Evolutionary conservation across 2,329 filamentous ascomycete genomes (phyloP).

Genomic region (Magnaporthiopsis incrustans): DNA sequence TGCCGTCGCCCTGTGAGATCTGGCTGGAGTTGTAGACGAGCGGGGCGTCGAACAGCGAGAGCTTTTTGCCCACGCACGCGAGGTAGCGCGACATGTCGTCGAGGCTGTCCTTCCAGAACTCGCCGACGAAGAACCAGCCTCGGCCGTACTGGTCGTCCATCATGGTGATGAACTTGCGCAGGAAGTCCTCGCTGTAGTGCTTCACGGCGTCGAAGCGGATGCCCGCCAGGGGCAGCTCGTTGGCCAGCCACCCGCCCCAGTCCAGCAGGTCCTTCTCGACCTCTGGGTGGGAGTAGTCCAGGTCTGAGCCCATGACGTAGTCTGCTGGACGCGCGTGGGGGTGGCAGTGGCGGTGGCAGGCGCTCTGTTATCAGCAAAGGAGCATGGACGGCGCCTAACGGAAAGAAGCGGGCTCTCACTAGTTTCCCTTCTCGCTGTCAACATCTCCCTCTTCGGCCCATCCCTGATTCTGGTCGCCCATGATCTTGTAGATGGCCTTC

Average conservation of each 20-base stretch:
- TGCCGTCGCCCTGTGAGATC: conserved; percentile 45
- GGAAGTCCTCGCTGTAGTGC: conserved; percentile 62
- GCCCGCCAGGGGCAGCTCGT: conserved; percentile 52
- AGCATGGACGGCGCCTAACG: conserved; percentile 42
- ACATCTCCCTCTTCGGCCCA: conserved; percentile 57
- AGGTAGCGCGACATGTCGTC: conserved; percentile 25
- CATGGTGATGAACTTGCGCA: conserved; percentile 53
- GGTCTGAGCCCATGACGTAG: conserved; percentile 65
- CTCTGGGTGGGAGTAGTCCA: conserved; percentile 58
- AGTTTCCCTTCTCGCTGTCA: conserved; percentile 55
- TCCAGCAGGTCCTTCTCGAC: conserved; percentile 55
- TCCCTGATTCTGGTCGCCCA: conserved; percentile 44
- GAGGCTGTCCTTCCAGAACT: conserved; percentile 31
- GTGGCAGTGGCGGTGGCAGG: too few species aligned
- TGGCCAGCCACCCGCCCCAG: conserved; percentile 62
- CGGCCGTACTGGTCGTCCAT: conserved; percentile 37
- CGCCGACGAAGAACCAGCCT: conserved; percentile 30
- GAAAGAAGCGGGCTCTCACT: conserved; percentile 22
- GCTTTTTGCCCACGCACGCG: conserved; percentile 43
- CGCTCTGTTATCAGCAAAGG: background rate
- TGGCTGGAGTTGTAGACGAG: conserved; percentile 60
- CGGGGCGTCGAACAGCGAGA: conserved; percentile 59
- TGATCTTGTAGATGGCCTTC: conserved; percentile 61
- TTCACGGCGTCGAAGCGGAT: conserved; percentile 67
- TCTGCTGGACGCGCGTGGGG: conserved; percentile 32